Evolutionary conservation across 1,139 yeast genomes (phyloP).

Genomic region (Debaryomycetaceae sp.): DNA sequence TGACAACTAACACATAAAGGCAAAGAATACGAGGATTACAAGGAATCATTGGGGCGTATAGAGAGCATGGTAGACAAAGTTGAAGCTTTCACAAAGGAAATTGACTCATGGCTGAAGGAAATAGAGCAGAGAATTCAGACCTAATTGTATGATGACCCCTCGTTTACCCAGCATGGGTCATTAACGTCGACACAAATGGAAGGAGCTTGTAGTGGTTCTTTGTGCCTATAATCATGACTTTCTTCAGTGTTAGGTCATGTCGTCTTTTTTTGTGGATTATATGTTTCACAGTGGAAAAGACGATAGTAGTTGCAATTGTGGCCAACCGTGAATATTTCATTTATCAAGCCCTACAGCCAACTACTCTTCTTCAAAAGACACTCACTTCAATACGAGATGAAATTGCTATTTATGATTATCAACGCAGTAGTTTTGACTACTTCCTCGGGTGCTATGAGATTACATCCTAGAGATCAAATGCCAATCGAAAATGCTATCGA

Average conservation of each 20-base stretch:
- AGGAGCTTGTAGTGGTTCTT: neutral
- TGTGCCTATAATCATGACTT: neutral
- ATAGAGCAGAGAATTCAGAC: slow-evolving; percentile 22
- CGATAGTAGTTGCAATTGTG: neutral
- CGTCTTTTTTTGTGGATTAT: neutral
- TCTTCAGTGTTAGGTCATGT: neutral
- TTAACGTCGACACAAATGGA: too few species aligned
- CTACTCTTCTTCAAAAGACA: too few species aligned
- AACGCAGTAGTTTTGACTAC: neutral
- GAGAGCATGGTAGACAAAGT: slow-evolving; percentile 46
- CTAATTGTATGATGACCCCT: too few species aligned
- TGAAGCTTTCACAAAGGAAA: slow-evolving; percentile 46
- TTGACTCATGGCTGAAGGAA: slow-evolving; percentile 60
- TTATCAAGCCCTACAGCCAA: too few species aligned
- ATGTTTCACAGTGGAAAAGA: neutral
- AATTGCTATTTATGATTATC: neutral
- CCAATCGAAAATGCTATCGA: neutral
- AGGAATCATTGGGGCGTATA: slow-evolving; percentile 31
- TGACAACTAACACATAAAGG: slow-evolving; percentile 12
- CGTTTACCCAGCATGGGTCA: too few species aligned
- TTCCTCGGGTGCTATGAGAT: neutral
- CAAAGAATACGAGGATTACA: slow-evolving; percentile 27
- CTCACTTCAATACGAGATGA: neutral
- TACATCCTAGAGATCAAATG: neutral
- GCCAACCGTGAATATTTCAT: neutral